Evolutionary conservation across 257 asterid species (phyloP).

Genomic region (Solanum sitiens): DNA sequence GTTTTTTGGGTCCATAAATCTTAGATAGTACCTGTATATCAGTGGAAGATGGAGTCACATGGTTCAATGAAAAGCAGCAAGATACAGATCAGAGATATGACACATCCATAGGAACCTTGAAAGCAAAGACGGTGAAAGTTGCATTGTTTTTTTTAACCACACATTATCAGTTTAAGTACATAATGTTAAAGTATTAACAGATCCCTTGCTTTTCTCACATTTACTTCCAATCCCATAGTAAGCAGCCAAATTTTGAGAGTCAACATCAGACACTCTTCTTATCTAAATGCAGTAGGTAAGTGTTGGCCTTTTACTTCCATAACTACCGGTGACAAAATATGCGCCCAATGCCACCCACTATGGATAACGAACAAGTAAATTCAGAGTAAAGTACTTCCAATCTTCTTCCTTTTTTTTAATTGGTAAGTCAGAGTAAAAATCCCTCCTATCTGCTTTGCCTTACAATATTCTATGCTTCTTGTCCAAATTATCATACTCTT

Average conservation of each 20-base stretch:
- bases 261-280: not conserved
- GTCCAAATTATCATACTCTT: not conserved
- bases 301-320: not conserved
- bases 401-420: not conserved
- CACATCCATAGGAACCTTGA: not conserved
- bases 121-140: not conserved
- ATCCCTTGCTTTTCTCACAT: not conserved
- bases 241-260: not conserved
- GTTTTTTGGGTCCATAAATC: conserved; percentile 94
- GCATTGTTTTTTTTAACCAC: not conserved
- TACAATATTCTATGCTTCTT: not conserved
- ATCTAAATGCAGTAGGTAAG: not conserved
- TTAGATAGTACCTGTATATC: conserved; percentile 79
- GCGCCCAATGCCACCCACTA: not conserved
- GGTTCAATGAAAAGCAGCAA: not conserved
- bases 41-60: not conserved
- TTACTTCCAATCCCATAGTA: not conserved
- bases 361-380: not conserved
- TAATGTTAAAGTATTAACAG: not conserved
- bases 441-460: not conserved
- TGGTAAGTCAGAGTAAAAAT: not conserved
- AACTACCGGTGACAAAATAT: not conserved
- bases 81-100: not conserved
- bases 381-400: not conserved
- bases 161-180: not conserved